Percentiles rank a stretch among this genome's conserved stretches.
These are phyloP conservation scores for Pseudocercospora ulei DNA, from an alignment of 2,329 filamentous ascomycete genomes.

Conservation along the genomic window DNA sequence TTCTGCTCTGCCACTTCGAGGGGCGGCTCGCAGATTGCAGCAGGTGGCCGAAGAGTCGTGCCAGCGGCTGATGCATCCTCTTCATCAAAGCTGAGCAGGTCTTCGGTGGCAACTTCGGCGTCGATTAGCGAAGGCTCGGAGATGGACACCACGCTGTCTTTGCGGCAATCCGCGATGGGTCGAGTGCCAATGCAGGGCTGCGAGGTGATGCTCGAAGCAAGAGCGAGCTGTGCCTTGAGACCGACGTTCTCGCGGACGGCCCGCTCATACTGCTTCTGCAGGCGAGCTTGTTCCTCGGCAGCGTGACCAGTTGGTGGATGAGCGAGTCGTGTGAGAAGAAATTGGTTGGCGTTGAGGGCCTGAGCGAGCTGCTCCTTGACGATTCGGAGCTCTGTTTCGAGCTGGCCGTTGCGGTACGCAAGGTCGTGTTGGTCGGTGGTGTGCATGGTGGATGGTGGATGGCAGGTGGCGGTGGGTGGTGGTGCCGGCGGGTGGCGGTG, in stretches of 20 bases:
- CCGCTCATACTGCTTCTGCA: constrained; percentile 11
- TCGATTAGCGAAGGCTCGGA: neutral
- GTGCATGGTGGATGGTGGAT: constrained; percentile 2
- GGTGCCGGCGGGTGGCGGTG: neutral
- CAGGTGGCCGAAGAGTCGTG: neutral
- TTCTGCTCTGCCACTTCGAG: neutral
- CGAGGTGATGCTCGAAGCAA: neutral
- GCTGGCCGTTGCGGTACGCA: constrained; percentile 21
- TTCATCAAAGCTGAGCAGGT: constrained; percentile 12
- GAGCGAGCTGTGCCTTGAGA: neutral
- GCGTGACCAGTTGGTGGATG: constrained; percentile 1
- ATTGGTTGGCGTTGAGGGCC: constrained; percentile 19
- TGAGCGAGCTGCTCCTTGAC: constrained; percentile 25
- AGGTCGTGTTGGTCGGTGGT: constrained; percentile 13
- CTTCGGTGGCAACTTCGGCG: neutral
- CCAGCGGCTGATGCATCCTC: neutral
- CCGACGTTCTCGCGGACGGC: constrained; percentile 11
- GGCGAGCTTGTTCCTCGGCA: neutral
- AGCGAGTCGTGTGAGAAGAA: constrained; percentile 19
- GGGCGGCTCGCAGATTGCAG: neutral
- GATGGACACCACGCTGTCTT: neutral
- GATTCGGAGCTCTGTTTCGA: constrained; percentile 26
- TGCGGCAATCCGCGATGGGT: neutral
- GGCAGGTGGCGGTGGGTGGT: neutral
- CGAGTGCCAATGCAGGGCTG: neutral